Conservation (phyloP, 1,284 basidiomycete genomes). For the Jaminaea rosea region DNA sequence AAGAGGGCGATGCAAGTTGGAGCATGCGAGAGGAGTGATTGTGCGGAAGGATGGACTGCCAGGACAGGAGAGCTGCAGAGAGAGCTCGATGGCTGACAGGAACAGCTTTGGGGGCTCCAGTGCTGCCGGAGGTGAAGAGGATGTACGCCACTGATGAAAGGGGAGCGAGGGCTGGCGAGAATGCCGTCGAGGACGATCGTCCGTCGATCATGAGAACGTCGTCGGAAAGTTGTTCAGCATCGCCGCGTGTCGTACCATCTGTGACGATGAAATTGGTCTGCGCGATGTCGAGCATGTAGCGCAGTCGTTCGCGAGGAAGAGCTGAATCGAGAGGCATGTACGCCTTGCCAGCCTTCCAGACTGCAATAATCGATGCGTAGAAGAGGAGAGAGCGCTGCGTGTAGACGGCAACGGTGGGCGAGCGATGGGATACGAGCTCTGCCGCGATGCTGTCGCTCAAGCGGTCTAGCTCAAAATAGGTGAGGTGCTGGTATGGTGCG, state of each 20-base stretch:
- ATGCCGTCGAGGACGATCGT: too few relatives aligned
- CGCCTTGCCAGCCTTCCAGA: conserved; percentile 39
- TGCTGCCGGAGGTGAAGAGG: conserved; percentile 41
- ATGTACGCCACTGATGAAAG: conserved; percentile 31
- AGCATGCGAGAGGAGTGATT: conserved; percentile 25
- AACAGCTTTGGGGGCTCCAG: conserved; percentile 42
- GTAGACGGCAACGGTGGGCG: conserved; percentile 21
- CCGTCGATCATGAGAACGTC: too few relatives aligned
- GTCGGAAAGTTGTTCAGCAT: neutral
- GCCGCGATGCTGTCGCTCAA: conserved; percentile 20
- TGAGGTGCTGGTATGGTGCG: conserved; percentile 12
- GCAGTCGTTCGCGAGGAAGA: conserved; percentile 32
- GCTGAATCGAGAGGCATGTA: conserved; percentile 41
- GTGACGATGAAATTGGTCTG: conserved; percentile 15
- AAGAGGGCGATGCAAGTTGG: conserved; percentile 42
- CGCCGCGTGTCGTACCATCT: neutral
- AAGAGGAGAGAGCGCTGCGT: conserved; percentile 26
- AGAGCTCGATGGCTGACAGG: conserved; percentile 37
- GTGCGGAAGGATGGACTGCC: conserved; percentile 35
- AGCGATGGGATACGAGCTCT: conserved; percentile 9
- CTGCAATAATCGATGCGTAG: conserved; percentile 29
- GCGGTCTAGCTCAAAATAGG: conserved; percentile 30
- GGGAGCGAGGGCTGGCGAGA: conserved; percentile 2
- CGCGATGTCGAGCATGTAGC: conserved; percentile 35
- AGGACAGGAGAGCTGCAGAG: conserved; percentile 36